Evolutionary conservation across 2,329 filamentous ascomycete species (phyloP), one percentile per base, ranked within the genome.

Genomic region (Penicillium sp.): DNA sequence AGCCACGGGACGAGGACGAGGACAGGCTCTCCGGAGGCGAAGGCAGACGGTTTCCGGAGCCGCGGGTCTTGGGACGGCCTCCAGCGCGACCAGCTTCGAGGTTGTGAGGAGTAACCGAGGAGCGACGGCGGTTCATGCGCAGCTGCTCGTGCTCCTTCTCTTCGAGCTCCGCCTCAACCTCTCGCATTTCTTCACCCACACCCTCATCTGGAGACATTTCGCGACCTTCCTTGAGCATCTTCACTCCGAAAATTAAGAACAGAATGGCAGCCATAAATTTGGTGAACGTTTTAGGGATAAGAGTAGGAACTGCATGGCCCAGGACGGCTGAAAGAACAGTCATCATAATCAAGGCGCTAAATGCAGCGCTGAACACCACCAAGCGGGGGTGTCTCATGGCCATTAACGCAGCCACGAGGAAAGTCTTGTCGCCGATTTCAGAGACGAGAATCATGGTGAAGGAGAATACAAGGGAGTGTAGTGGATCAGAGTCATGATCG

Each of bases 391-490:
- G 93, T 73, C 96, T 94, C 94, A 99, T 99, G 13, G 94, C 94
- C 94, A 99, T 99, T 19, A 99, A 84, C 8, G 92, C 93, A 7
- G 94, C 94, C 23, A 99, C 91, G 43, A 99, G 83, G 80, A 99
- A 99, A 0, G 94, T 99, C 79, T 99, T 99, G 84, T 99, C 94
- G 62, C 94, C 94, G 68, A 99, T 87, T 74, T 99, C 94, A 46
- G 93, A 97, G 67, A 97, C 89, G 61, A 97, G 80, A 68, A 99
- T 99, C 94, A 97, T 99, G 57, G 92, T 93, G 59, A 97, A 86
- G 16, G 94, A 96, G 33, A 97, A 86, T 13, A 96, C 71, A 69
- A 94, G 95, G 4, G 94, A 97, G 74, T 99, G 93, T 68, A 87
- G 79, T 11, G 68, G 54, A 21, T 67, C 60, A 9, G 72, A 71